Evolutionary conservation across 352 stramenopile species (phyloP).

Genomic region (Phytophthora pinifolia): DNA sequence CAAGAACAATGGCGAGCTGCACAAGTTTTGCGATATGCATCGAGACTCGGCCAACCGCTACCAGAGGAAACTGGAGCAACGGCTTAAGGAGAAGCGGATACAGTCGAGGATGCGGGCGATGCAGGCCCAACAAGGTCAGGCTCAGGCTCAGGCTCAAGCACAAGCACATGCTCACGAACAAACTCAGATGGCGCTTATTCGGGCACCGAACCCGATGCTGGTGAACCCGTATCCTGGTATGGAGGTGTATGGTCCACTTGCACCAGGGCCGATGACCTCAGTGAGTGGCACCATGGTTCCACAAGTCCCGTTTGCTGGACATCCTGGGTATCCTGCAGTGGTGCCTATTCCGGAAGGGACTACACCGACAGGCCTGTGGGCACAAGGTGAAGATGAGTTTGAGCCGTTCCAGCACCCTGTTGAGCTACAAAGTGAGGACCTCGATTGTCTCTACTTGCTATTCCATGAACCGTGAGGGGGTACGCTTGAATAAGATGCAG

Average conservation of each 20-base stretch:
- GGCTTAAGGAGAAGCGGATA: conserved; percentile 37
- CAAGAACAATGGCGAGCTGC: conserved; percentile 66
- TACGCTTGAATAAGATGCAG: no score
- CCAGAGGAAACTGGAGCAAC: conserved; percentile 56
- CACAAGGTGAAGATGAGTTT: conserved; percentile 27
- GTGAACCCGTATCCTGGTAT: conserved; percentile 19
- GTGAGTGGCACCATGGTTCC: conserved; percentile 2
- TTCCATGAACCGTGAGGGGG: conserved; percentile 26
- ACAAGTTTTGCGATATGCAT: conserved; percentile 70
- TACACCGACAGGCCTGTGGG: conserved; percentile 2
- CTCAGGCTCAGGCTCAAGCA: conserved; percentile 8
- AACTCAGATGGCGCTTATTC: conserved; percentile 14
- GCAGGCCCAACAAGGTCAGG: conserved; percentile 22
- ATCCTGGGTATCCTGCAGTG: not conserved
- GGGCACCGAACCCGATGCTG: conserved; percentile 6
- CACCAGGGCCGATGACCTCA: not conserved
- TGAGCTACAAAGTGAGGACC: conserved; percentile 36
- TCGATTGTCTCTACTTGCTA: conserved; percentile 35
- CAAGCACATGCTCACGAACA: conserved; percentile 18
- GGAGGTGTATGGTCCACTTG: conserved; percentile 11
- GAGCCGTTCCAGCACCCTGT: conserved; percentile 44
- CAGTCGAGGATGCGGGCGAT: conserved; percentile 32
- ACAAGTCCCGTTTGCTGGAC: conserved; percentile 8
- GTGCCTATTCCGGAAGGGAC: not conserved
- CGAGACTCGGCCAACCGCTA: conserved; percentile 61